Evolutionary conservation across 2,329 filamentous ascomycete species (phyloP), one percentile per base, ranked within the genome.

Genomic region (Penicillium expansum): DNA sequence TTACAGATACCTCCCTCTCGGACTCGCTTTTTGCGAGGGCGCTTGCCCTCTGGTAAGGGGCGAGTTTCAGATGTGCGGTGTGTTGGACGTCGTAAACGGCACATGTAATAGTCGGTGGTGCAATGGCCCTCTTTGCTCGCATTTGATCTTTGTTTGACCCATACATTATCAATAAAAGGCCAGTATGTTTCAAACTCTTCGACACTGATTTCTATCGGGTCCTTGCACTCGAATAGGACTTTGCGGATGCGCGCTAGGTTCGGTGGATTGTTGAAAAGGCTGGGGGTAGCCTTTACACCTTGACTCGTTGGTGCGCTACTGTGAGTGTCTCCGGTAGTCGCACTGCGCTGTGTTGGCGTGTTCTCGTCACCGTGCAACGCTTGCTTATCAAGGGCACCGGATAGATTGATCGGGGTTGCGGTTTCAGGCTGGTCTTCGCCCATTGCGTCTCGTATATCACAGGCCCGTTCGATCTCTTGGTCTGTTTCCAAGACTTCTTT

Each of bases 121-220:
- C 71, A 73, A 43, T 73, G 72, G 3, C 75, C 76, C 58, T 73
- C 74, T 60, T 74, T 75, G 61, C 72, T 76, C 8, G 74, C 66
- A 56, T 75, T 74, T 16, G 70, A 72, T 57, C 77, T 72, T 59
- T 79, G 75, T 52, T 78, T 78, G 11, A 79, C 76, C 77, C 77
- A 80, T n/a, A 79, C 74, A 60, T 80, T 80, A 61, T 80, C 78
- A 48, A 80, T 76, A 50, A 77, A 80, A 7, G 77, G 77, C 73
- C 77, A 79, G 60, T 78, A 79, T 16, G 69, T 74, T 56, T 79
- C 76, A 57, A 78, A 80, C 51, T 80, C 78, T 24, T 75, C 71
- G 37, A 75, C 62, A 18, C 73, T 76, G 44, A 80, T 74, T 64
- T 80, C 77, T 49, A 80, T 75, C 7, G 76, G 73, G 38, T 79